Evolutionary conservation across 1,284 basidiomycete genomes (phyloP), one percentile per base, ranked within the genome.

Genomic region (Moesziomyces antarcticus): DNA sequence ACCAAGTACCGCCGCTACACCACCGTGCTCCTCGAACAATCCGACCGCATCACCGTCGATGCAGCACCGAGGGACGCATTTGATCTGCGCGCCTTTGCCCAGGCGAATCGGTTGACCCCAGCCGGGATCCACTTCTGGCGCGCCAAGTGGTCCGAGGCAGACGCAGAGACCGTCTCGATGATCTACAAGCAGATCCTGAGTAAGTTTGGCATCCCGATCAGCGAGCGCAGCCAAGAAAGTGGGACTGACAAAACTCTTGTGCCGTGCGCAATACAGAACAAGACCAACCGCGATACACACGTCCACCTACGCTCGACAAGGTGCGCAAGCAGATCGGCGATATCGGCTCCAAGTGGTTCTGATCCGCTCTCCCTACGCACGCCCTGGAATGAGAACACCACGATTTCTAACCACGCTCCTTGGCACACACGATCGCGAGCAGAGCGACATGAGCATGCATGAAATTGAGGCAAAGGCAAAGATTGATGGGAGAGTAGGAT

Each of bases 1-100:
- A 91, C 92, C 6, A 89, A 89, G 0, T 93, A 93, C 85, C 93
- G 95, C 85, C 91, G 94, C 57, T 95, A 94, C 84, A 89, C 90
- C 2, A 77, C 90, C 25, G 85, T 95, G 21, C 86, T 95, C 27
- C 87, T 94, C 51, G 90, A 90, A n/a, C 93, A 96, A 76, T 73
- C 52, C 14, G 3, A 33, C 18, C 44, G 43, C 14, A 24, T 50
- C 25, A 8, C 37, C 16, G 5, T 9, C 11, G 35, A 45, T 14
- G 16, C 24, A 2, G 85, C 87, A 11, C 24, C 53, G 5, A 88
- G 91, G 27, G 82, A 85, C 8, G 86, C 87, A 13, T 93, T 94
- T 81, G 84, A 90, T 82, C 86, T 92, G 33, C 87, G 91, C 45
- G 85, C 85, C 18, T 94, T 93, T 78, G 85, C 88, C 47, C 83